Conservation (phyloP, 768 basidiomycete species). For the Neoboletus brunneissimus region DNA sequence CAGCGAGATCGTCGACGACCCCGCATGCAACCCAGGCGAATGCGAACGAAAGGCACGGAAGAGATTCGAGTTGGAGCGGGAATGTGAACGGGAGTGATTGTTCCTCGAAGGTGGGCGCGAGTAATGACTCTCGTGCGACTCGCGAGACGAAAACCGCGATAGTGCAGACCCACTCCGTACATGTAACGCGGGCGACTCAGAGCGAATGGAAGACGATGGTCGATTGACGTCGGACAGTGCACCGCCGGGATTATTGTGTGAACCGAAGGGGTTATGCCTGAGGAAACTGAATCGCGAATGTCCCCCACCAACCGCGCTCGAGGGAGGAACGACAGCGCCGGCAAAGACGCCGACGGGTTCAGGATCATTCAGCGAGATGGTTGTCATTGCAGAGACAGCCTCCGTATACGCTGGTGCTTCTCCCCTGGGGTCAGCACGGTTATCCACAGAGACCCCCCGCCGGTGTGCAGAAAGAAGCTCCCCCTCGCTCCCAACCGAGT, state of each 20-base stretch:
- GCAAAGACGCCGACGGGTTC: slow-evolving; percentile 10
- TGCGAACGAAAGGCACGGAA: slow-evolving; percentile 42
- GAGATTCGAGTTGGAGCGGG: slow-evolving; percentile 34
- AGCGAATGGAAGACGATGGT: slow-evolving; percentile 13
- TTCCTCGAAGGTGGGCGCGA: slow-evolving; percentile 26
- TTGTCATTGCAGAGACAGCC: slow-evolving; percentile 15
- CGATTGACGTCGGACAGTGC: slow-evolving; percentile 16
- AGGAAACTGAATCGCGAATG: slow-evolving; percentile 52
- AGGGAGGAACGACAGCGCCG: background rate
- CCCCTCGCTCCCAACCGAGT: slow-evolving; percentile 21
- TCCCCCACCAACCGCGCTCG: background rate
- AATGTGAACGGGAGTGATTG: slow-evolving; percentile 35
- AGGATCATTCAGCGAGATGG: slow-evolving; percentile 20
- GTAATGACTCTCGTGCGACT: slow-evolving; percentile 19
- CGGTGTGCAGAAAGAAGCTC: slow-evolving; percentile 21
- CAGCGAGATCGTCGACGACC: slow-evolving; percentile 68
- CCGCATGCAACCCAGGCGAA: slow-evolving; percentile 38
- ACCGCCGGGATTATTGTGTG: slow-evolving; percentile 14
- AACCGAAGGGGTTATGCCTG: slow-evolving; percentile 37
- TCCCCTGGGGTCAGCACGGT: slow-evolving; percentile 45
- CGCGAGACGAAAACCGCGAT: slow-evolving; percentile 22
- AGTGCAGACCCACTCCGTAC: slow-evolving; percentile 19
- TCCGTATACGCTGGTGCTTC: slow-evolving; percentile 71
- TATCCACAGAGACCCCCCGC: slow-evolving; percentile 7
- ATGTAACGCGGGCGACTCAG: slow-evolving; percentile 17